These are phyloP conservation scores for Rosa hybrid DNA, from an alignment of 331 rosid species.

Conservation along the genomic window DNA sequence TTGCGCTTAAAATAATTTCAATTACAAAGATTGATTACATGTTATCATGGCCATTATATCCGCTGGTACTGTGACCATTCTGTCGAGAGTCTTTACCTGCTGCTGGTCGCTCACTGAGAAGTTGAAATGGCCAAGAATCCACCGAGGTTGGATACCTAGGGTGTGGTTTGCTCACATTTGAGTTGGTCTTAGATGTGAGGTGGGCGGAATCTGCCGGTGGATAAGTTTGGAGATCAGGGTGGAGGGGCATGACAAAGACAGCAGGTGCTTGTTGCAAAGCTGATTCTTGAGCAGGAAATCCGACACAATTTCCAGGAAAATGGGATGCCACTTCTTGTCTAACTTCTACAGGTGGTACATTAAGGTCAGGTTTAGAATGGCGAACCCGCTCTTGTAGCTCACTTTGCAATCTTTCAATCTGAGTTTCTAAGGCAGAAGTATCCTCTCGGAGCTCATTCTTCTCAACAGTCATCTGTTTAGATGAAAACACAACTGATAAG, in stretches of 20 bases:
- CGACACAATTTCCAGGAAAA: slow-evolving; percentile 43
- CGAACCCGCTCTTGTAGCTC: slow-evolving; percentile 60
- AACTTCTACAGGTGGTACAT: slow-evolving; percentile 50
- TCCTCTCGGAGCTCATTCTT: slow-evolving; percentile 85
- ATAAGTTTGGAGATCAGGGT: slow-evolving; percentile 49
- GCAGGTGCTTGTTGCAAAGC: slow-evolving; percentile 56
- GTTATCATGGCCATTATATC: slow-evolving; percentile 6
- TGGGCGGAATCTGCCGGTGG: slow-evolving; percentile 35
- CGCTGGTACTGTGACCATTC: not conserved
- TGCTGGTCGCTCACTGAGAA: slow-evolving; percentile 61
- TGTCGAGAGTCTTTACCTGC: slow-evolving; percentile 28
- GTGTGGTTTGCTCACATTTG: slow-evolving; percentile 85
- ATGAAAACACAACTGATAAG: not conserved
- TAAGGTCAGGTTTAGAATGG: slow-evolving; percentile 72
- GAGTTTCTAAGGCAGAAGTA: slow-evolving; percentile 56
- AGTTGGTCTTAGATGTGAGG: slow-evolving; percentile 34
- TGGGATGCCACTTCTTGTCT: slow-evolving; percentile 38
- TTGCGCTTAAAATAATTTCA: slow-evolving; percentile 22
- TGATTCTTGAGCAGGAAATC: slow-evolving; percentile 49
- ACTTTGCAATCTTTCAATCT: slow-evolving; percentile 58
- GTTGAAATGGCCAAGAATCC: slow-evolving; percentile 80
- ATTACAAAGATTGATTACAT: slow-evolving; percentile 29
- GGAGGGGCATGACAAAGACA: slow-evolving; percentile 64
- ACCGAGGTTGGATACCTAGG: slow-evolving; percentile 90
- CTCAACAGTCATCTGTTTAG: slow-evolving; percentile 66